Evolutionary conservation across 768 basidiomycete species (phyloP).

Genomic region (Leccinum pellstonianum): DNA sequence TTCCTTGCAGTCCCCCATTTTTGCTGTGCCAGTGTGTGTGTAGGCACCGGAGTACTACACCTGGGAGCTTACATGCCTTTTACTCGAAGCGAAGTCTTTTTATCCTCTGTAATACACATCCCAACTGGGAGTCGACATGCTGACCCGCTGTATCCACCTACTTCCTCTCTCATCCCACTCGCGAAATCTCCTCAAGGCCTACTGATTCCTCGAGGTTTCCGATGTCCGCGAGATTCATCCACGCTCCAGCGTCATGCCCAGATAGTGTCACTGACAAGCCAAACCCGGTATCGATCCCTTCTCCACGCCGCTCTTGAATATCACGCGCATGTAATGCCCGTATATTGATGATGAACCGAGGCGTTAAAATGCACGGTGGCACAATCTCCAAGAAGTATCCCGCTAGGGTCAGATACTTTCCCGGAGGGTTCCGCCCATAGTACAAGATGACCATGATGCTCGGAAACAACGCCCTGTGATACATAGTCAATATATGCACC

Average conservation of each 20-base stretch:
- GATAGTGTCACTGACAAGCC: not conserved
- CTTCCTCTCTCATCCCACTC: not conserved
- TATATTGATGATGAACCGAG: not conserved
- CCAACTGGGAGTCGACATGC: not conserved
- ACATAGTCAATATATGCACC: not conserved
- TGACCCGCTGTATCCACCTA: not conserved
- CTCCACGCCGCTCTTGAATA: not conserved
- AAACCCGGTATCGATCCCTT: not conserved
- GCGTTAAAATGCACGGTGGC: not conserved
- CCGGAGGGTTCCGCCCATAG: not conserved
- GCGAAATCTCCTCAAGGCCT: not conserved
- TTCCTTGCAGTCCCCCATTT: slow-evolving; percentile 43
- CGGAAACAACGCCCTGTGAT: not conserved
- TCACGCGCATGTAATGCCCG: not conserved
- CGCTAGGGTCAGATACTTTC: not conserved
- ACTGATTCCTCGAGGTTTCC: not conserved
- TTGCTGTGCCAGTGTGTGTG: too few species aligned
- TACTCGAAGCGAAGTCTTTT: too few species aligned
- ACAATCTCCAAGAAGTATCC: not conserved
- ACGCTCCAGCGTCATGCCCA: not conserved
- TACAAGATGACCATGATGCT: not conserved
- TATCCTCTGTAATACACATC: too few species aligned
- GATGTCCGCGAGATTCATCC: not conserved
- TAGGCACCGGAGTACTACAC: too few species aligned
- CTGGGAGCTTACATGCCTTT: too few species aligned